These are phyloP conservation scores for Rhododendron griersonianum DNA, from an alignment of 148 eudicot genomes.

Conservation along the genomic window DNA sequence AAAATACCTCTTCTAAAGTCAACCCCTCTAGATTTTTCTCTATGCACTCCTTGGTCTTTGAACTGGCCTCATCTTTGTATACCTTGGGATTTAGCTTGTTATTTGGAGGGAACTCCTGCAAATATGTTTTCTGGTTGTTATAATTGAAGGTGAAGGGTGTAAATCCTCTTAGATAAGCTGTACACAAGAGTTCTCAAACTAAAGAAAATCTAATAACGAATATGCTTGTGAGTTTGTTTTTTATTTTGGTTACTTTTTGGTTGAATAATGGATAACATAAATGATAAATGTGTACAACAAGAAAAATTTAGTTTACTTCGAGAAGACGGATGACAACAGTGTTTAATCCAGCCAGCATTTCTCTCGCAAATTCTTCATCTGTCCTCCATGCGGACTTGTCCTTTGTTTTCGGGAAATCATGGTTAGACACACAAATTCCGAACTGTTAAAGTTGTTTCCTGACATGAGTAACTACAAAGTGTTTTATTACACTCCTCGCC, in stretches of 20 bases:
- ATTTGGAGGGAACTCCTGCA: constrained; percentile 48
- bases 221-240: not conserved
- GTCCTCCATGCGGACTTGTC: constrained; percentile 67
- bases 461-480: not conserved
- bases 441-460: not conserved
- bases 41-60: constrained; percentile 45
- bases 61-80: constrained; percentile 60
- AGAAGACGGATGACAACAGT: constrained; percentile 58
- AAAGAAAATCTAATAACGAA: not conserved
- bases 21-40: constrained; percentile 48
- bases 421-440: not conserved
- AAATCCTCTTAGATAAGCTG: not conserved
- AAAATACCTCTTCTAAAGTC: constrained; percentile 44
- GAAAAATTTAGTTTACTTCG: constrained; percentile 27
- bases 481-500: not conserved
- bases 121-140: not conserved
- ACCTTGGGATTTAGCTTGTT: constrained; percentile 58
- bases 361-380: constrained; percentile 74
- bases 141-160: not conserved
- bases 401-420: constrained; percentile 24
- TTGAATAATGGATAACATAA: not conserved
- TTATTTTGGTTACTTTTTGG: not conserved
- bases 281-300: not conserved
- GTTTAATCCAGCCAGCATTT: constrained; percentile 71
- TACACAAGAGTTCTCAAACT: not conserved